phyloP scores from a whole-genome alignment of 495 filamentous ascomycete species.

The Penicillium ucsense region DNA sequence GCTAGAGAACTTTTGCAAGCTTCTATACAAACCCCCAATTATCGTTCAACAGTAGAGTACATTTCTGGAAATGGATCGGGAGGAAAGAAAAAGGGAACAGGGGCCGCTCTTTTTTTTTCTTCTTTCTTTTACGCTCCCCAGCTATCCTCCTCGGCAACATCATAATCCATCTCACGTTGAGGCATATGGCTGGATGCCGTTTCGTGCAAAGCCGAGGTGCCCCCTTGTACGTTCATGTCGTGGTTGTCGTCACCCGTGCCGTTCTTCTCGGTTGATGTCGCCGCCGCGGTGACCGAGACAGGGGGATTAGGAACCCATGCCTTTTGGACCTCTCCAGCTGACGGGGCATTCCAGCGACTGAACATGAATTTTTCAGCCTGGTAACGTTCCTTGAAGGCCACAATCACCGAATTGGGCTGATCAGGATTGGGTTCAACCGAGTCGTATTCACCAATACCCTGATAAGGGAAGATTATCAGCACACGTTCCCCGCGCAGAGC shows the following conservation, averaged over 20 bases:
- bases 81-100: not conserved
- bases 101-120: no score
- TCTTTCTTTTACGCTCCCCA: slow-evolving; percentile 22
- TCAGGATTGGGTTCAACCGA: slow-evolving; percentile 58
- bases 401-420: slow-evolving; percentile 46
- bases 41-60: no score
- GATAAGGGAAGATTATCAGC: not conserved
- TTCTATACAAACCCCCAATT: no score
- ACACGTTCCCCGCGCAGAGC: no score
- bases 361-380: slow-evolving; percentile 81
- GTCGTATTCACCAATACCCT: slow-evolving; percentile 80
- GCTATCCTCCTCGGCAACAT: slow-evolving; percentile 44
- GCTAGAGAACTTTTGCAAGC: no score
- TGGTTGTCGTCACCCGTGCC: slow-evolving; percentile 22
- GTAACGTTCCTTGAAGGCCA: slow-evolving; percentile 83
- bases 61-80: no score
- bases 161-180: slow-evolving; percentile 37
- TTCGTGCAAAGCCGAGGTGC: slow-evolving; percentile 9
- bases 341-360: slow-evolving; percentile 55
- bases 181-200: slow-evolving; percentile 7
- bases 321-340: slow-evolving; percentile 66
- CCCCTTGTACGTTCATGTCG: slow-evolving; percentile 30
- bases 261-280: slow-evolving; percentile 16
- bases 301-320: slow-evolving; percentile 55
- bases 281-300: slow-evolving; percentile 10